Percentiles rank a stretch among this genome's conserved stretches.
Evolutionary conservation across 2,329 filamentous ascomycete genomes (phyloP).

Genomic region (Capronia coronata): DNA sequence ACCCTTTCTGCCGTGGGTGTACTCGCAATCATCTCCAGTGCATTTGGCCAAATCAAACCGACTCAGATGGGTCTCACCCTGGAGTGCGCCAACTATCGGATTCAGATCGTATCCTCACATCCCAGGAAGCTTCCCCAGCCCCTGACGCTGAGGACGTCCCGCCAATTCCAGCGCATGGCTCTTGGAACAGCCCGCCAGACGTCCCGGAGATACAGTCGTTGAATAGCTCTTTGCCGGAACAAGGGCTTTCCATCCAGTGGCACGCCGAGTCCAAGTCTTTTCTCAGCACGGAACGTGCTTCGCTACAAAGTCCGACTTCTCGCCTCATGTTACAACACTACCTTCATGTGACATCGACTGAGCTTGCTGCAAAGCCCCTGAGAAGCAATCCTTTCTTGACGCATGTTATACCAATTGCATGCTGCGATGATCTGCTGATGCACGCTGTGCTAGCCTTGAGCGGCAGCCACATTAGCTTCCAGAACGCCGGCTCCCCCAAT

Average conservation of each 20-base stretch:
- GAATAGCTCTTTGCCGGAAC: background rate
- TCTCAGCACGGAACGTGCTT: conserved; percentile 7
- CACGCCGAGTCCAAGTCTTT: conserved; percentile 5
- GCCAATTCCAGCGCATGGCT: background rate
- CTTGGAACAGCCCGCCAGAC: background rate
- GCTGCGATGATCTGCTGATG: conserved; percentile 17
- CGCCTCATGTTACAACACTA: conserved; percentile 12
- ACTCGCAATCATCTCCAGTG: conserved; percentile 8
- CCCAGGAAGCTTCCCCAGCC: too few relatives aligned
- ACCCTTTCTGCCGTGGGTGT: conserved; percentile 35
- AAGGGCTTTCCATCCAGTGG: conserved; percentile 2
- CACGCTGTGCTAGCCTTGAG: conserved; percentile 16
- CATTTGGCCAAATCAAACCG: background rate
- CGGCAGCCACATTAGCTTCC: conserved; percentile 10
- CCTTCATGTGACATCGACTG: background rate
- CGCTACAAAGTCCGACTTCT: conserved; percentile 1
- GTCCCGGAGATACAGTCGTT: background rate
- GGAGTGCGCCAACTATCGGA: too few relatives aligned
- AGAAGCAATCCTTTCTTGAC: conserved; percentile 14
- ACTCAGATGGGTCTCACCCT: too few relatives aligned
- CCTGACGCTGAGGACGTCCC: too few relatives aligned
- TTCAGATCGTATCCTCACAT: background rate
- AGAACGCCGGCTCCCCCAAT: background rate
- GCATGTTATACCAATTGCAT: conserved; percentile 11
- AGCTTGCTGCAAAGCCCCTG: conserved; percentile 3